Conservation (phyloP, 106 monocot species). For the Ottelia alismoides region DNA sequence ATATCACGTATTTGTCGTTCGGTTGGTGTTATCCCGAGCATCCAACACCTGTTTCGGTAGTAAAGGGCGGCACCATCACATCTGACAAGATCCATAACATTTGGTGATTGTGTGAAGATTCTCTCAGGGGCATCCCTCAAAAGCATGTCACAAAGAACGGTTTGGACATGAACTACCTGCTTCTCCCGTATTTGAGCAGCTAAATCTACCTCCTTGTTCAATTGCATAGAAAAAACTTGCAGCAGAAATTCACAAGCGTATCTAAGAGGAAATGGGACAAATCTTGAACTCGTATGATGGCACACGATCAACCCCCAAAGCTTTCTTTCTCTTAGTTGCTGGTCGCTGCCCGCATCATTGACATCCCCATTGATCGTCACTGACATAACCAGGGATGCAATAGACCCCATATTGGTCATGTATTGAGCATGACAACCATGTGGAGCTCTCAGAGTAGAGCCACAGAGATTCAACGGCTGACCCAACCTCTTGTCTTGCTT, state of each 20-base stretch:
- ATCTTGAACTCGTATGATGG: conserved; percentile 62
- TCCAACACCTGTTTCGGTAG: conserved; percentile 51
- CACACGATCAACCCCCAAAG: conserved; percentile 95
- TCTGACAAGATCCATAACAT: conserved; percentile 83
- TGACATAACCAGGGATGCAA: conserved; percentile 85
- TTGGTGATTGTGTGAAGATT: conserved; percentile 80
- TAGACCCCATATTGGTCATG: conserved; percentile 88
- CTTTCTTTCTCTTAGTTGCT: conserved; percentile 43
- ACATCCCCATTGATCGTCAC: conserved; percentile 59
- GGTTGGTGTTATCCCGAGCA: conserved; percentile 55
- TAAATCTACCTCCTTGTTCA: conserved; percentile 85
- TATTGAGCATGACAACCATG: conserved; percentile 93
- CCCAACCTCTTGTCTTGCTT: conserved; percentile 51
- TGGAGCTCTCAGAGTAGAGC: conserved; percentile 76
- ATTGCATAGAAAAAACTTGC: conserved; percentile 76
- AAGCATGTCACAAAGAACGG: conserved; percentile 92
- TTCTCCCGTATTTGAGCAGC: conserved; percentile 76
- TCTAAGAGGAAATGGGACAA: conserved; percentile 86
- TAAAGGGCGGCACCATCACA: conserved; percentile 92
- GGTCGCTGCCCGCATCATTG: conserved; percentile 16
- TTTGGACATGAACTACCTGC: conserved; percentile 64
- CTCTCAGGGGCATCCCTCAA: conserved; percentile 75
- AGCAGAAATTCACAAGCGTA: conserved; percentile 91
- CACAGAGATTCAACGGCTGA: conserved; percentile 47
- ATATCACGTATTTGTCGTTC: conserved; percentile 55